Percentiles rank a stretch among this genome's conserved stretches.
Conservation (phyloP, 1,284 basidiomycete genomes). For the Apiotrichum sp. region DNA sequence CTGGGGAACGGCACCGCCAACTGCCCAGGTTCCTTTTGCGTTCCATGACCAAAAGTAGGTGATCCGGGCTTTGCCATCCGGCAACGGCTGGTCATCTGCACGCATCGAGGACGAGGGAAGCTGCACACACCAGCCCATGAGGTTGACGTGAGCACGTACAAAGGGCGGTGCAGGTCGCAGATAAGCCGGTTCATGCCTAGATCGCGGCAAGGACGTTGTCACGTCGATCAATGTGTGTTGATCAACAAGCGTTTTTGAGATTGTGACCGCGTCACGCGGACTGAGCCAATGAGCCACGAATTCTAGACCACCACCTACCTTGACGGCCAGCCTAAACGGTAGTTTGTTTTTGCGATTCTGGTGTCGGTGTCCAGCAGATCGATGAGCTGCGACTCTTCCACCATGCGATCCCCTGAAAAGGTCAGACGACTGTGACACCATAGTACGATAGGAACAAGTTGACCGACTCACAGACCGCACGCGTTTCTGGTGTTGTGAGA, state of each 20-base stretch:
- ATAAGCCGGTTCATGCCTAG: conserved; percentile 83
- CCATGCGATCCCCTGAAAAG: conserved; percentile 76
- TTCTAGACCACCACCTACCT: conserved; percentile 56
- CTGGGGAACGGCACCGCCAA: conserved; percentile 57
- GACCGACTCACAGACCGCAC: conserved; percentile 58
- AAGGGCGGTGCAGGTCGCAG: conserved; percentile 89
- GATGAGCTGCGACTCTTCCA: conserved; percentile 73
- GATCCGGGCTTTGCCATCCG: conserved; percentile 57
- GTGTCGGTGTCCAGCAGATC: conserved; percentile 83
- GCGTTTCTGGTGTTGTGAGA: conserved; percentile 73
- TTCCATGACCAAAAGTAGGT: conserved; percentile 96
- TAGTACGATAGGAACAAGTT: background rate
- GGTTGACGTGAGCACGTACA: conserved; percentile 79
- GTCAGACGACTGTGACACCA: background rate
- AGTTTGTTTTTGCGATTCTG: conserved; percentile 80
- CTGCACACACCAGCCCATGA: conserved; percentile 92
- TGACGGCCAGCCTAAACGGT: conserved; percentile 90
- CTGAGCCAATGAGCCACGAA: conserved; percentile 48
- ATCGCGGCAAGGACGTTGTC: conserved; percentile 87
- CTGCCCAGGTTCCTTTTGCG: conserved; percentile 79
- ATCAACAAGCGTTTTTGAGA: conserved; percentile 76
- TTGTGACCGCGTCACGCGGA: conserved; percentile 86
- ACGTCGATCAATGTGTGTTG: conserved; percentile 80
- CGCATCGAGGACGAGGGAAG: conserved; percentile 42
- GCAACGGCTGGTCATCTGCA: conserved; percentile 41